These are phyloP conservation scores for Dianthus caryophyllus DNA, from an alignment of 148 eudicot species.

Conservation along the genomic window DNA sequence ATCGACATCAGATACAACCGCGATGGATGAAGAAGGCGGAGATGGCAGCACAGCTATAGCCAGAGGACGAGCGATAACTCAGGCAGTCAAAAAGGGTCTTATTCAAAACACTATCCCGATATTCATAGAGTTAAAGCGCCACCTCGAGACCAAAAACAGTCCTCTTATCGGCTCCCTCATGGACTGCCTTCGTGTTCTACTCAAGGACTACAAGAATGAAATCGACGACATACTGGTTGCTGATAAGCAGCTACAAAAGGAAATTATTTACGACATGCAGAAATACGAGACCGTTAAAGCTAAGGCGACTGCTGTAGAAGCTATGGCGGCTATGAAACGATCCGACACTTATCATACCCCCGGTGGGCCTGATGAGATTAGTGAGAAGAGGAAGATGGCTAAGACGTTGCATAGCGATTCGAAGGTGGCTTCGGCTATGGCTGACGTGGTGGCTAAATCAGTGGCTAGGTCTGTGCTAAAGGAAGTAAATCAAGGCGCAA, in stretches of 20 bases:
- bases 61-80: conserved; percentile 81
- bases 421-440: conserved; percentile 70
- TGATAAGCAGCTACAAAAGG: conserved; percentile 89
- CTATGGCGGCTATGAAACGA: conserved; percentile 42
- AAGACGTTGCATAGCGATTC: conserved; percentile 36
- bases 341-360: conserved; percentile 40
- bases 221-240: conserved; percentile 87
- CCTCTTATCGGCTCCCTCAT: conserved; percentile 88
- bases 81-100: conserved; percentile 78
- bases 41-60: conserved; percentile 44
- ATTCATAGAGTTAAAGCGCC: conserved; percentile 84
- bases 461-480: conserved; percentile 66
- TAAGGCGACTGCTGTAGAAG: conserved; percentile 53
- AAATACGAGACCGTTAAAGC: conserved; percentile 64
- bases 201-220: conserved; percentile 95
- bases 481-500: conserved; percentile 54
- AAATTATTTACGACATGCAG: conserved; percentile 80
- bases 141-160: conserved; percentile 74
- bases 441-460: conserved; percentile 58
- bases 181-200: conserved; percentile 88
- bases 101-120: conserved; percentile 92
- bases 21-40: conserved; percentile 63
- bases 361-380: conserved; percentile 1
- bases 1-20: conserved; percentile 55
- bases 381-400: conserved; percentile 18